phyloP scores from a whole-genome alignment of 371 early-diverging fungal species.

The Mortierella sp. region DNA sequence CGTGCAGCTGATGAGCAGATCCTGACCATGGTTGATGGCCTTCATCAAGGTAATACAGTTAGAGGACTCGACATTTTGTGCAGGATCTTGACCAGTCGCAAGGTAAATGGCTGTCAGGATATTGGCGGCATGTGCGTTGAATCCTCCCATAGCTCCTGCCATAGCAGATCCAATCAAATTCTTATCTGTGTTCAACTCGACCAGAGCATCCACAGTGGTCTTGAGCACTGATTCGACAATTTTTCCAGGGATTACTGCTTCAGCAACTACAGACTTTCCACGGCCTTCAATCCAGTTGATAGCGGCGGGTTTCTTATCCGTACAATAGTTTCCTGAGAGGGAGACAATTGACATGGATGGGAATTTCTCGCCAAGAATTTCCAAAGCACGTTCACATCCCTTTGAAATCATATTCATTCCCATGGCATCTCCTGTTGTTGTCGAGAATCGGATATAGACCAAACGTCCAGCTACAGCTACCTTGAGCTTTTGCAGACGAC shows the following conservation, averaged over 20 bases:
- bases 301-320: conserved; percentile 98
- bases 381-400: conserved; percentile 88
- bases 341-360: conserved; percentile 87
- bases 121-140: conserved; percentile 98
- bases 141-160: conserved; percentile 96
- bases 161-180: conserved; percentile 96
- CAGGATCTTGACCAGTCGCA: conserved; percentile 98
- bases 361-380: conserved; percentile 71
- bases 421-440: conserved; percentile 98
- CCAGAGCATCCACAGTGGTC: conserved; percentile 85
- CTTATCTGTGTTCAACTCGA: conserved; percentile 88
- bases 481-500: conserved; percentile 86
- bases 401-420: conserved; percentile 99
- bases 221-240: conserved; percentile 90
- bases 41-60: conserved; percentile 98
- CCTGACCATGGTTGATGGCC: conserved; percentile 80
- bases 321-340: conserved; percentile 95
- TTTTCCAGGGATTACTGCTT: conserved; percentile 85
- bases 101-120: conserved; percentile 95
- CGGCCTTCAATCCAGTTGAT: conserved; percentile 98
- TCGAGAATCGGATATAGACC: conserved; percentile 89
- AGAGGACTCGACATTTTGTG: conserved; percentile 96
- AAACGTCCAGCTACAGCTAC: conserved; percentile 87
- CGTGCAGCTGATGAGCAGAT: conserved; percentile 88
- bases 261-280: conserved; percentile 95